phyloP scores from a whole-genome alignment of 2,329 filamentous ascomycete genomes.

The Bipolaris bicolor region DNA sequence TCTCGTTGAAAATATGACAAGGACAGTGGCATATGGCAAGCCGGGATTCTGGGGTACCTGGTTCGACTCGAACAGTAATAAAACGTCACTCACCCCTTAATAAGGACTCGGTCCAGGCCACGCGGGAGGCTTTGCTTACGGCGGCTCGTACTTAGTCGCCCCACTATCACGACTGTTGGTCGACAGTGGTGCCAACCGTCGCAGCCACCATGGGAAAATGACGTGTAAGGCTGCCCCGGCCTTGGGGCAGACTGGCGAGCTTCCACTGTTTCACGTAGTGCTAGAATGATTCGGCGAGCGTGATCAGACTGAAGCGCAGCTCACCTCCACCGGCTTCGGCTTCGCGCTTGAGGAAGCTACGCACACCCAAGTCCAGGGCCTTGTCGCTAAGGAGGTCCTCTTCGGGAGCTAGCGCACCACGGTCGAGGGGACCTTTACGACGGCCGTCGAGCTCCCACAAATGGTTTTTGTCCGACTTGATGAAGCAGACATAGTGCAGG shows the following conservation, averaged over 20 bases:
- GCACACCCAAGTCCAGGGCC: conserved; percentile 73
- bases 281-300: conserved; percentile 62
- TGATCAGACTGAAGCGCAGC: conserved; percentile 68
- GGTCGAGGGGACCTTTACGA: conserved; percentile 73
- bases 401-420: conserved; percentile 53
- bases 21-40: not conserved
- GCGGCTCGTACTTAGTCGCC: not conserved
- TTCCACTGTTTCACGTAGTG: not conserved
- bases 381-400: conserved; percentile 67
- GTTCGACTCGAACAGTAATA: not conserved
- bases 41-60: not conserved
- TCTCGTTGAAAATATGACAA: not conserved
- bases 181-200: not conserved
- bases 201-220: not conserved
- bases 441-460: conserved; percentile 83
- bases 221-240: not conserved
- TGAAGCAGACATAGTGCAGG: conserved; percentile 94
- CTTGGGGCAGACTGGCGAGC: not conserved
- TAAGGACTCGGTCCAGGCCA: not conserved
- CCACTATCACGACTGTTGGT: not conserved
- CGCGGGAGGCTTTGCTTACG: not conserved
- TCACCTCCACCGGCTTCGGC: conserved; percentile 61
- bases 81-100: conserved; percentile 1
- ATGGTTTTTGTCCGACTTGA: conserved; percentile 71
- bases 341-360: conserved; percentile 65